These are phyloP conservation scores for Yarrowia sp. DNA, from an alignment of 805 yeast genomes.

Conservation along the genomic window DNA sequence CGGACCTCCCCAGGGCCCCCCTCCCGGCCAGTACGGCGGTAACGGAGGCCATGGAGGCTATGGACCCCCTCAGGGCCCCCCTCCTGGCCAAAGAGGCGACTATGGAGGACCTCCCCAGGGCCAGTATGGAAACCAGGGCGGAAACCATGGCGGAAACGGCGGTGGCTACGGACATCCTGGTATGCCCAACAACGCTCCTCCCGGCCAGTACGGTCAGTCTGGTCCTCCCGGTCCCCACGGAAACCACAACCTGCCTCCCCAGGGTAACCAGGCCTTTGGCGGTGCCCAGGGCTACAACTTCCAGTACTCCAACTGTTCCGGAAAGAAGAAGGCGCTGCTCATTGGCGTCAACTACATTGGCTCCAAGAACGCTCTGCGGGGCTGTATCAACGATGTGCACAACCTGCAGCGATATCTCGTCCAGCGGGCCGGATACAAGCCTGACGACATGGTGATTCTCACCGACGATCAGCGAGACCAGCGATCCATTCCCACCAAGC, in stretches of 20 bases:
- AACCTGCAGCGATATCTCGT: conserved; percentile 44
- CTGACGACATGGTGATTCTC: conserved; percentile 42
- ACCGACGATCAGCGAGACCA: conserved; percentile 43
- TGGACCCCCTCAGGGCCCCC: conserved; percentile 3
- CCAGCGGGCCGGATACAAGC: conserved; percentile 41
- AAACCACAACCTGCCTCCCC: conserved; percentile 7
- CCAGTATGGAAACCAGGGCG: background rate
- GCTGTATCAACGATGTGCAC: conserved; percentile 73
- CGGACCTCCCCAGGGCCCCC: conserved; percentile 12
- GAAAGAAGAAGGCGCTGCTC: conserved; percentile 68
- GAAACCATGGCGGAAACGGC: background rate
- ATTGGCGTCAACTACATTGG: conserved; percentile 80
- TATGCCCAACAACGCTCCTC: background rate
- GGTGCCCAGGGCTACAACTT: background rate
- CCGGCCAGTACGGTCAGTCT: background rate
- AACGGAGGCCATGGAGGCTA: background rate
- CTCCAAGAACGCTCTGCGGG: conserved; percentile 55
- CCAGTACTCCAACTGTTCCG: conserved; percentile 36
- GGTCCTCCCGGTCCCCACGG: conserved; percentile 4
- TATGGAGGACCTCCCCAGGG: background rate
- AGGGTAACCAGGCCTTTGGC: conserved; percentile 10
- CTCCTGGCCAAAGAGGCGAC: background rate
- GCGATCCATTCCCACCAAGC: conserved; percentile 55
- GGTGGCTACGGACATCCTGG: background rate
- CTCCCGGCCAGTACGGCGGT: conserved; percentile 11